phyloP scores from a whole-genome alignment of 768 basidiomycete species.

The Candolleomyces eurysporus region DNA sequence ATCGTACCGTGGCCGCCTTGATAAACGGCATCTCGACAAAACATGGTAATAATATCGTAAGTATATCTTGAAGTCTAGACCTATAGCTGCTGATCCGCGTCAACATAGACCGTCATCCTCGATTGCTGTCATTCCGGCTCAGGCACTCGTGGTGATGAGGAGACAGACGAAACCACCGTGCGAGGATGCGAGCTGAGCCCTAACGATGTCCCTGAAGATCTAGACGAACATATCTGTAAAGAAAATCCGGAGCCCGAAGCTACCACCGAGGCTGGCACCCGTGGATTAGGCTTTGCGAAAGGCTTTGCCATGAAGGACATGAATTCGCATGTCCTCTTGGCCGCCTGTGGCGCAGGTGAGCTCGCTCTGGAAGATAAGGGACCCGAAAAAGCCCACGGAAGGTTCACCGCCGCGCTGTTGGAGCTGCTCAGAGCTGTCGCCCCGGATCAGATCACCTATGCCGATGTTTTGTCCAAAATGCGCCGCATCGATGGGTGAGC shows the following conservation, averaged over 20 bases:
- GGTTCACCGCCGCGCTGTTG: constrained; percentile 30
- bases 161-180: not conserved
- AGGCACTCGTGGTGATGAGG: constrained; percentile 20
- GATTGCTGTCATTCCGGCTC: constrained; percentile 46
- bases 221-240: constrained; percentile 24
- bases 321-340: constrained; percentile 39
- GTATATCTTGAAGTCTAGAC: constrained; percentile 8
- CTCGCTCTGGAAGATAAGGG: constrained; percentile 12
- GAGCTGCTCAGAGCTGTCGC: constrained; percentile 20
- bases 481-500: constrained; percentile 23
- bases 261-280: not conserved
- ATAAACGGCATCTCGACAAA: constrained; percentile 33
- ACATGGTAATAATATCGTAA: constrained; percentile 44
- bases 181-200: not conserved
- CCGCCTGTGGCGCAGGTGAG: constrained; percentile 41
- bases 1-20: constrained; percentile 37
- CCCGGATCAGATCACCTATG: constrained; percentile 28
- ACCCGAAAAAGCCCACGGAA: constrained; percentile 9
- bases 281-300: not conserved
- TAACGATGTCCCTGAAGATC: constrained; percentile 12
- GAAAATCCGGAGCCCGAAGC: not conserved
- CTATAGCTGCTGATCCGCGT: not conserved
- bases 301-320: constrained; percentile 22
- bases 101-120: constrained; percentile 41
- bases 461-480: constrained; percentile 29